These are phyloP conservation scores for Eleusine coracana DNA, from an alignment of 176 grass and related monocot genomes.

Conservation along the genomic window DNA sequence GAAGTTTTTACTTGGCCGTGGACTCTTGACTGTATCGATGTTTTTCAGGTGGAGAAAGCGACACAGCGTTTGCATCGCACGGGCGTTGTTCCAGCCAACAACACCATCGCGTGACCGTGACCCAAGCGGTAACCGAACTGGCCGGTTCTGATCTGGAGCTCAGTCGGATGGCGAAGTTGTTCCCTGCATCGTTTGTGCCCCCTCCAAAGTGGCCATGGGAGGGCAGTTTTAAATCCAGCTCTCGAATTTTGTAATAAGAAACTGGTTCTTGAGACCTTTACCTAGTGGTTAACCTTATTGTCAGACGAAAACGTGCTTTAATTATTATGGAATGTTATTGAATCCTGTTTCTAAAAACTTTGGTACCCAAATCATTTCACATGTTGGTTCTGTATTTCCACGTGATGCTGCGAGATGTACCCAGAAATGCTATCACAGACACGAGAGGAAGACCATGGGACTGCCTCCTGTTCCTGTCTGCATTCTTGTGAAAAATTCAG, in stretches of 20 bases:
- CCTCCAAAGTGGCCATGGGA: not conserved
- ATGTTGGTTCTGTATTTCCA: not conserved
- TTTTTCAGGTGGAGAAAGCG: slow-evolving; percentile 59
- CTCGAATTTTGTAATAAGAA: slow-evolving; percentile 15
- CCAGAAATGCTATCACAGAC: not conserved
- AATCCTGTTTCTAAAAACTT: not conserved
- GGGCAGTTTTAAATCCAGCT: not conserved
- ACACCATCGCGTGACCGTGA: slow-evolving; percentile 26
- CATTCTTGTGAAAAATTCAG: too few relatives aligned
- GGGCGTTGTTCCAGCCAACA: slow-evolving; percentile 11
- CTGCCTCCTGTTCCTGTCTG: too few relatives aligned
- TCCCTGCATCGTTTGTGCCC: not conserved
- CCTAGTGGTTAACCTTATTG: not conserved
- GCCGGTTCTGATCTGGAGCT: not conserved
- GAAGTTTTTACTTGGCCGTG: not conserved
- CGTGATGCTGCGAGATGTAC: not conserved
- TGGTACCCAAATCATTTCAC: not conserved
- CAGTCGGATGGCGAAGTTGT: not conserved
- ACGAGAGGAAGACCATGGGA: too few relatives aligned
- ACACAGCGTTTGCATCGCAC: slow-evolving; percentile 36
- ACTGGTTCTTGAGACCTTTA: not conserved
- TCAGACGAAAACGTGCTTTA: not conserved
- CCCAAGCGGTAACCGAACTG: not conserved
- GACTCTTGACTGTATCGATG: not conserved
- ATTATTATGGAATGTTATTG: not conserved